phyloP scores from a whole-genome alignment of 73 alveolate genomes.

The Blepharisma stoltei region DNA sequence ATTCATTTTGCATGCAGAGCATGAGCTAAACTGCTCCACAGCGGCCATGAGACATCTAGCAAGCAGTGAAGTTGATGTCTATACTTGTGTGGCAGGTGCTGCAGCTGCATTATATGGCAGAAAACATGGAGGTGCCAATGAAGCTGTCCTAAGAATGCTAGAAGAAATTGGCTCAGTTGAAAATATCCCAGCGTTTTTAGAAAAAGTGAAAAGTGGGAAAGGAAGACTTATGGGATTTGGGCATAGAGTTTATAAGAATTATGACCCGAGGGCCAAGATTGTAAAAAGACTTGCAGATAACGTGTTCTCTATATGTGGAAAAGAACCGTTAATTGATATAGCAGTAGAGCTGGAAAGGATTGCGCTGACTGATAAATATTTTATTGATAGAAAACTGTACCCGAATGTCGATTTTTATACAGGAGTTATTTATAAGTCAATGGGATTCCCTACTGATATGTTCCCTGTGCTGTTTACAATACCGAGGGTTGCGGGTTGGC shows the following conservation, averaged over 20 bases:
- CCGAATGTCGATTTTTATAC: slow-evolving; percentile 92
- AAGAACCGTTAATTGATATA: slow-evolving; percentile 82
- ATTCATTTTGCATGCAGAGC: slow-evolving; percentile 90
- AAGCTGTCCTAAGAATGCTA: slow-evolving; percentile 89
- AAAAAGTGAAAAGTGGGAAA: slow-evolving; percentile 75
- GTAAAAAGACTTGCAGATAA: slow-evolving; percentile 77
- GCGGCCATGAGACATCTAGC: slow-evolving; percentile 88
- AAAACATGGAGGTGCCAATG: slow-evolving; percentile 94
- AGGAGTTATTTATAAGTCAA: slow-evolving; percentile 85
- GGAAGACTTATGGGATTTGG: slow-evolving; percentile 86
- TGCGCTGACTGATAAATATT: slow-evolving; percentile 82
- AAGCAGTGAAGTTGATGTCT: slow-evolving; percentile 72
- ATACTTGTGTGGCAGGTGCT: slow-evolving; percentile 80
- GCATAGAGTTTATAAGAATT: slow-evolving; percentile 83
- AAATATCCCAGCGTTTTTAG: slow-evolving; percentile 75
- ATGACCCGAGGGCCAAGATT: slow-evolving; percentile 87
- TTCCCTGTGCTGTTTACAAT: slow-evolving; percentile 84
- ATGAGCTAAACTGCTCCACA: slow-evolving; percentile 90
- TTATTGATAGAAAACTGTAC: slow-evolving; percentile 76
- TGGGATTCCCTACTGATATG: slow-evolving; percentile 89
- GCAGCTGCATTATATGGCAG: slow-evolving; percentile 91
- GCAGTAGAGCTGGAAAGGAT: slow-evolving; percentile 85
- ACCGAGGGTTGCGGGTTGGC: slow-evolving; percentile 91
- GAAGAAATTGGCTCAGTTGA: slow-evolving; percentile 77
- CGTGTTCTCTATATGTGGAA: slow-evolving; percentile 78